Base-by-base conservation (phyloP, 78 protist species). In the Dictyostelium capitatum region DNA sequence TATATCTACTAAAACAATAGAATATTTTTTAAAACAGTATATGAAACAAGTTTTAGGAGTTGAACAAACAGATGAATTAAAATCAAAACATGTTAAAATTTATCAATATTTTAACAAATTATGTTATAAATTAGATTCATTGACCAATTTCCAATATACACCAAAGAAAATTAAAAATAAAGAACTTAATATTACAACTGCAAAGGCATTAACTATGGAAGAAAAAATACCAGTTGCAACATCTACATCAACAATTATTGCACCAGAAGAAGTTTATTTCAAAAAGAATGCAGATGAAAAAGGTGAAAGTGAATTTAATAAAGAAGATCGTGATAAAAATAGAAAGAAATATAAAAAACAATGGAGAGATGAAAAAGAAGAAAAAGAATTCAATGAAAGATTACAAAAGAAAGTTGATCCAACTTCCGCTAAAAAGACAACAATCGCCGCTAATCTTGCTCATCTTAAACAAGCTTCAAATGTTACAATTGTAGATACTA, bases 211-310 rank as follows among this genome's bases (percentile, higher is more conserved):
- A 23, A 37, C 83, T 8, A 56, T 91, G 70, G 97, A 95, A 73
- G 97, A 95, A 82, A 72, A 72, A 30, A 20, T 90, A 37, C 97
- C 97, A 53, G 25, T 74, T 50, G 97, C 95, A 14, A 23, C 89
- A 20, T 70, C 77, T 12, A 54, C 74, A 7, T 65, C 78, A 54
- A 30, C 80, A 7, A 9, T 81, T 17, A 80, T 94, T 51, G 96
- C 96, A 41, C 96, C 96, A 46, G 75, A 90, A 51, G 96, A 94
- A 30, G 90, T 94, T 19, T 94, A 94, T 83, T 77, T 77, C 41
- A 87, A 87, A 51, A 67, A 87, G 65, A 43, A 59, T 77, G 93
- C 93, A 1, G 93, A 87, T 50, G 84, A 87, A 65, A 59, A 56
- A 17, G 93, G 93, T 51, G 69, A 77, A 37, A 51, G 79, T 32